phyloP scores from a whole-genome alignment of 1,284 basidiomycete species.

The Crucibulum cyathiforme region DNA sequence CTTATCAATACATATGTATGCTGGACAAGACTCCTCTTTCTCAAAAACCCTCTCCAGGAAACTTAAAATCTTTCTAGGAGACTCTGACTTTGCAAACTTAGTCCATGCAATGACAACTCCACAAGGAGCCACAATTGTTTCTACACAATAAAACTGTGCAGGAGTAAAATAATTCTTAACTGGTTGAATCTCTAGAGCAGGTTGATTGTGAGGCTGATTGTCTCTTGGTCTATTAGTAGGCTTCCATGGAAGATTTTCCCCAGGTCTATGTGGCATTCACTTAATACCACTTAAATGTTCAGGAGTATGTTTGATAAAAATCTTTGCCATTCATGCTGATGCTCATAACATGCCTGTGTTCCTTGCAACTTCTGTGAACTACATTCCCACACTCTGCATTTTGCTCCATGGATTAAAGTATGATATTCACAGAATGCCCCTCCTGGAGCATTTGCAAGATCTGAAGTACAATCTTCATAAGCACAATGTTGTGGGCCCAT shows the following conservation, averaged over 20 bases:
- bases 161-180: too few species aligned
- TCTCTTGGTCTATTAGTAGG: not conserved
- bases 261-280: conserved; percentile 19
- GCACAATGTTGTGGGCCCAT: conserved; percentile 11
- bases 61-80: too few species aligned
- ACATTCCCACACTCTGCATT: conserved; percentile 19
- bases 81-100: too few species aligned
- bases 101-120: too few species aligned
- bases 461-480: conserved; percentile 2
- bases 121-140: too few species aligned
- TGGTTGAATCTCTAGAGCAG: too few species aligned
- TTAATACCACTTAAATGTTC: conserved; percentile 14
- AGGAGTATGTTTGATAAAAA: conserved; percentile 11
- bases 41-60: too few species aligned
- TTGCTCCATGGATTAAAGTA: conserved; percentile 12
- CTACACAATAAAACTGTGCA: too few species aligned
- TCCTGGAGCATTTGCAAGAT: conserved; percentile 16
- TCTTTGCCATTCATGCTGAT: conserved; percentile 25
- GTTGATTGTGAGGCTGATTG: conserved; percentile 21
- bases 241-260: conserved; percentile 21
- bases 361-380: conserved; percentile 4
- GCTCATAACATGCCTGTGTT: conserved; percentile 23
- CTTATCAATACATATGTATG: too few species aligned
- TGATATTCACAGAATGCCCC: conserved; percentile 24
- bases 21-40: too few species aligned